Conservation (phyloP, 225 moss, liverwort and hornwort genomes). For the Pseudoscleropodium purum region DNA sequence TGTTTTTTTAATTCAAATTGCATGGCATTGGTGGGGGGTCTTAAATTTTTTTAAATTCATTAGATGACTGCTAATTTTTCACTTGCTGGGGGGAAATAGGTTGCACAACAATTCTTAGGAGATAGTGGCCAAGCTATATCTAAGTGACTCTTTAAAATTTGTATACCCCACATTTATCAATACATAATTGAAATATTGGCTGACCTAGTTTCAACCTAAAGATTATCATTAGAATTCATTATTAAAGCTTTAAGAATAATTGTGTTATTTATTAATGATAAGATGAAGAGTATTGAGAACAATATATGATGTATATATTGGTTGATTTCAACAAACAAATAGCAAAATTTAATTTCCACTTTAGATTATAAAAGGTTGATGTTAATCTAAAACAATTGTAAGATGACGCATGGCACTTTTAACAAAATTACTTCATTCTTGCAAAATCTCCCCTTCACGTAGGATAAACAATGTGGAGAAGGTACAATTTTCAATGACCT, state of each 20-base stretch:
- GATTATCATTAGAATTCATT: fast-evolving
- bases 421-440: not conserved
- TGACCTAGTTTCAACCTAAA: fast-evolving
- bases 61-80: no score
- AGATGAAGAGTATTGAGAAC: not conserved
- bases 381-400: not conserved
- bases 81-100: no score
- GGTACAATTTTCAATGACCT: not conserved
- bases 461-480: not conserved
- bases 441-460: not conserved
- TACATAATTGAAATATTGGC: not conserved
- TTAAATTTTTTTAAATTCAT: no score
- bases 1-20: no score
- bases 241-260: not conserved
- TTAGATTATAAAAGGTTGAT: not conserved
- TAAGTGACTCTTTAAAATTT: not conserved
- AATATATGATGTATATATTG: not conserved
- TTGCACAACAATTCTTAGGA: no score
- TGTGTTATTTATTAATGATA: not conserved
- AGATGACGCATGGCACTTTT: not conserved
- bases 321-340: fast-evolving
- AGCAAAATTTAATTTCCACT: fast-evolving
- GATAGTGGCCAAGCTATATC: no score
- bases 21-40: no score
- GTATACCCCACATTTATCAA: not conserved